Conservation (phyloP, 495 filamentous ascomycete species). For the Pseudevernia furfuracea region DNA sequence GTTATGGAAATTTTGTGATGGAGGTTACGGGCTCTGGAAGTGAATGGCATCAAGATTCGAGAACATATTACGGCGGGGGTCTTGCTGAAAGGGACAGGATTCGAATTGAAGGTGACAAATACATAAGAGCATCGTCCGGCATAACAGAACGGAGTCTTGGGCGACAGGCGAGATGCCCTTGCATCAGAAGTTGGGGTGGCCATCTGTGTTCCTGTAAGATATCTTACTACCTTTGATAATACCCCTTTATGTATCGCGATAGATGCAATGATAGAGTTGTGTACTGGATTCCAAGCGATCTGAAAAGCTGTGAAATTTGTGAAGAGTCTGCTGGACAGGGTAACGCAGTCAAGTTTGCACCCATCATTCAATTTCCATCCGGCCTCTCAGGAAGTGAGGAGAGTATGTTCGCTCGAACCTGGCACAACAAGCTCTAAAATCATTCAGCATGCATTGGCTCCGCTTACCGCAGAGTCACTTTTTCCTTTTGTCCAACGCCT, state of each 20-base stretch:
- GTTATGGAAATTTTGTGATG: constrained; percentile 68
- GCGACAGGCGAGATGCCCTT: not conserved
- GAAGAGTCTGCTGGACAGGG: not conserved
- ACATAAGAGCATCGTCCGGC: not conserved
- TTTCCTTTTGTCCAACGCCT: not conserved
- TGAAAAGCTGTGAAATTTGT: not conserved
- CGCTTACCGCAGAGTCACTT: not conserved
- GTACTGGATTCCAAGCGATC: not conserved
- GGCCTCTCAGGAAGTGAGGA: not conserved
- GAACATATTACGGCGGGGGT: not conserved
- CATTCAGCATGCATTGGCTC: not conserved
- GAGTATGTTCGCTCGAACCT: not conserved
- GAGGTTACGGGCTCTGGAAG: constrained; percentile 62
- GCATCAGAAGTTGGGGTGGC: constrained; percentile 6
- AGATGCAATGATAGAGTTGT: constrained; percentile 11
- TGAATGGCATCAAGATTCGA: constrained; percentile 23
- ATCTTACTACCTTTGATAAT: constrained; percentile 12
- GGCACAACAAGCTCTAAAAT: not conserved
- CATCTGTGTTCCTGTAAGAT: constrained; percentile 2
- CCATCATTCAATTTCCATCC: not conserved
- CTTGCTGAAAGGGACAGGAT: not conserved
- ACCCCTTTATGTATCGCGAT: constrained; percentile 15
- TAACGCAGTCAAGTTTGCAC: not conserved
- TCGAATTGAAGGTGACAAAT: not conserved
- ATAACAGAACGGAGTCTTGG: constrained; percentile 6